Evolutionary conservation across 106 monocot species (phyloP), one percentile per base, ranked within the genome.

Genomic region (Vanilla planifolia): DNA sequence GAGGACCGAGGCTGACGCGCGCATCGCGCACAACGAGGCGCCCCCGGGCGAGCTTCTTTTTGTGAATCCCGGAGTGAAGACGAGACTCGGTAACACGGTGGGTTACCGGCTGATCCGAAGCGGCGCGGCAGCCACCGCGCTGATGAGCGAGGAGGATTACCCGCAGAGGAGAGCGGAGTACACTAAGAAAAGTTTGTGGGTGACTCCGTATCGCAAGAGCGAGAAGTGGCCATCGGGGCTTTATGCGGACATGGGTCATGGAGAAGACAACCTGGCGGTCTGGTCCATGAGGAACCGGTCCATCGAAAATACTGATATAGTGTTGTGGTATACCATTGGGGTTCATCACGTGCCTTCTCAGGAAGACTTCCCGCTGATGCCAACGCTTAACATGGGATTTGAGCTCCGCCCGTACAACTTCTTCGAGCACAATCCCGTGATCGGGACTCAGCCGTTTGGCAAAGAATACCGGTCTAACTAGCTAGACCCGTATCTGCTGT

Each of bases 371-470:
- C 73, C 88, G 2, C 25, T 88, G 66, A 83, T 88, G 83, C 79
- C 83, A 2, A 64, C 42, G 48, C 16, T 83, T 40, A 63, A 37
- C 26, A 67, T 72, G 20, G 76, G 76, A 26, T 74, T 83, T 36
- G 88, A 88, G 55, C 82, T 88, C 24, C 65, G 73, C 26, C 88
- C 82, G 22, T 58, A 63, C 28, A 88, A 88, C 26, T 88, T 88
- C 67, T 88, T 88, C 22, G 79, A 88, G 66, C 82, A 67, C 26
- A 88, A 88, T 51, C 79, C 64, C 20, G 17, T 79, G 57, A 46
- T 86, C 63, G 77, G 53, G 43, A 55, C 62, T 0, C 21, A 23
- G 27, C 72, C 67, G 15, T 48, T 26, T 21, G 4, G 33, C n/a
- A n/a, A n/a, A n/a, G n/a, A n/a, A n/a, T n/a, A n/a, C n/a, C n/a